Evolutionary conservation across 2,329 filamentous ascomycete genomes (phyloP), one percentile per base, ranked within the genome.

Genomic region (Westerdykella aurantiaca): DNA sequence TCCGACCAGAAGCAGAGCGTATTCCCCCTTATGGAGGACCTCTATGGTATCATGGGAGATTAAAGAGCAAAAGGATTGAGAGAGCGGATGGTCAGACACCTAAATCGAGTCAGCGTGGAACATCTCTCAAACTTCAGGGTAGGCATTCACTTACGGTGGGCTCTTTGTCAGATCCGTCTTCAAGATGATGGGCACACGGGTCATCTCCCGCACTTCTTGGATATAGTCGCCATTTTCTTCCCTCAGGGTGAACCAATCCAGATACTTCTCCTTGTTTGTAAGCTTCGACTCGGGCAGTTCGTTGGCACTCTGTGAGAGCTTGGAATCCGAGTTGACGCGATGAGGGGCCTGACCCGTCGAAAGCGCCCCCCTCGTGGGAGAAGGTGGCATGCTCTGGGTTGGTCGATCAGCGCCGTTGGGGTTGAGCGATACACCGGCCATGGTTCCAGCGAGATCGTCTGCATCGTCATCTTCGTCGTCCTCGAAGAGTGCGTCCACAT

Each of bases 141-240:
- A 34, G 22, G 22, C 6, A 37, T 47, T 9, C 50, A 91, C 93
- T 83, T 86, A 98, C 90, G 93, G 93, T 72, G 93, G 93, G 74
- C 91, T 97, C 86, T 98, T 98, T 73, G 79, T 88, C 61, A 98
- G 80, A 73, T 98, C 93, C 53, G 93, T 97, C 83, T 95, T 97
- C 62, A 98, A 74, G 67, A 98, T 95, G 55, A 98, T 86, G n/a
- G 93, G 93, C 49, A 98, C 86, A 56, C 91, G 80, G 35, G 88
- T 91, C 90, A 98, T 96, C 76, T 98, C 93, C 45, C 84, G 90
- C 54, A 98, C 89, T 69, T 98, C 93, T 72, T 98, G 93, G 62
- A 98, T 96, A 74, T 94, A 94, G 58, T 97, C 87, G 53, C 91
- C 91, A 56, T 86, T 85, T 70, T 95, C 87, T 69, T 98, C 91